These are phyloP conservation scores for Astrothelium subdiscretum DNA, from an alignment of 495 filamentous ascomycete species.

Conservation along the genomic window DNA sequence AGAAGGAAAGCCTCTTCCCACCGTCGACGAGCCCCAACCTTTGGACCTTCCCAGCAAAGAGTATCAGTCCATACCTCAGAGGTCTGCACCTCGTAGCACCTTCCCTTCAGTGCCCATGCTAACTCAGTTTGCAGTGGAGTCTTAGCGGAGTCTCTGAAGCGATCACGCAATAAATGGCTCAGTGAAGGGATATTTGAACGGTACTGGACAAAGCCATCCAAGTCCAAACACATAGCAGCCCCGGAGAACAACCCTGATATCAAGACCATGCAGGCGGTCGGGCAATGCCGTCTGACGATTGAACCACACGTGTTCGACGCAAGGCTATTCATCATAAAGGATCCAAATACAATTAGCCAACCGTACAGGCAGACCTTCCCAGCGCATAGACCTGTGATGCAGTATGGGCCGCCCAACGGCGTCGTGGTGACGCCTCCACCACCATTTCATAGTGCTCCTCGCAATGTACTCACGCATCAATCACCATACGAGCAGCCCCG, in stretches of 20 bases:
- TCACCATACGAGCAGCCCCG: slow-evolving; percentile 7
- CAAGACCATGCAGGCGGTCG: slow-evolving; percentile 76
- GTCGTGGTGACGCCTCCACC: neutral
- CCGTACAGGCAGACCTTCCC: slow-evolving; percentile 17
- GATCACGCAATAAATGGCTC: slow-evolving; percentile 83
- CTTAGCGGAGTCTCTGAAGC: slow-evolving; percentile 64
- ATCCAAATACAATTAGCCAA: slow-evolving; percentile 30
- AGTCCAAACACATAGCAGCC: slow-evolving; percentile 8
- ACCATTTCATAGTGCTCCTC: neutral
- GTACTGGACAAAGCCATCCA: slow-evolving; percentile 76
- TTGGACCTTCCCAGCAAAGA: slow-evolving; percentile 50
- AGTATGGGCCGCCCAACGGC: slow-evolving; percentile 43
- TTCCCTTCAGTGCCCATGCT: slow-evolving; percentile 4
- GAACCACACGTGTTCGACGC: slow-evolving; percentile 88
- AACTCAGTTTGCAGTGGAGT: slow-evolving; percentile 53
- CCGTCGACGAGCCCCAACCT: slow-evolving; percentile 56
- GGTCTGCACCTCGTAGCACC: slow-evolving; percentile 37
- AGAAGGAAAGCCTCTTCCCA: slow-evolving; percentile 63
- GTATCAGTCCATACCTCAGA: slow-evolving; percentile 71
- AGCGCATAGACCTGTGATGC: slow-evolving; percentile 49
- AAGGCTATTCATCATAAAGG: slow-evolving; percentile 76
- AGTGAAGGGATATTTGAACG: slow-evolving; percentile 79
- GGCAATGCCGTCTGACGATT: slow-evolving; percentile 66
- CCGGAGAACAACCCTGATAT: slow-evolving; percentile 70
- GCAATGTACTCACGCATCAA: neutral